Evolutionary conservation across 1,139 yeast species (phyloP).

Genomic region (Candida buenavistaensis): DNA sequence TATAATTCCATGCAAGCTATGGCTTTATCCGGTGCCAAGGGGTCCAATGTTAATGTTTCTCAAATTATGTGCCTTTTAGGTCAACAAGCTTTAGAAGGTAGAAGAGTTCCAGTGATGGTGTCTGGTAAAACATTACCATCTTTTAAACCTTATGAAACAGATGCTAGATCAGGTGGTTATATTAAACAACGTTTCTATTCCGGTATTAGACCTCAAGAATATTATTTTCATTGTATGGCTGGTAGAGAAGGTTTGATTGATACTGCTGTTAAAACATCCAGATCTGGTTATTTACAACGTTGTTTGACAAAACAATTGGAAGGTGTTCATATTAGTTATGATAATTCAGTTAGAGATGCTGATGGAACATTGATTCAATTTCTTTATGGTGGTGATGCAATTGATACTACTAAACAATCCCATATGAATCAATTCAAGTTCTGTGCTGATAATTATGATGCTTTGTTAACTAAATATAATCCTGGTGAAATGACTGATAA

Average conservation of each 20-base stretch:
- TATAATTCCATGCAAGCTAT: slow-evolving; percentile 97
- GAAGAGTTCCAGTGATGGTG: slow-evolving; percentile 99
- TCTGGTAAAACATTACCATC: slow-evolving; percentile 97
- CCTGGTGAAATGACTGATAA: slow-evolving; percentile 76
- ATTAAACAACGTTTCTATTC: slow-evolving; percentile 97
- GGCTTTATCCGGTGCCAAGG: slow-evolving; percentile 99
- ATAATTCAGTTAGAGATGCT: slow-evolving; percentile 92
- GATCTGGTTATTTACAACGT: slow-evolving; percentile 98
- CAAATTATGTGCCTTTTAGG: slow-evolving; percentile 99
- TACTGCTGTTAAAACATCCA: slow-evolving; percentile 97
- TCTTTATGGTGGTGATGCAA: slow-evolving; percentile 95
- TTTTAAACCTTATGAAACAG: slow-evolving; percentile 94
- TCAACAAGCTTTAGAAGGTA: slow-evolving; percentile 98
- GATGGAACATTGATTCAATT: slow-evolving; percentile 94
- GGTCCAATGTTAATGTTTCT: slow-evolving; percentile 96
- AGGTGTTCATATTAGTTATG: slow-evolving; percentile 94
- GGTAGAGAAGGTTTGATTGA: slow-evolving; percentile 99
- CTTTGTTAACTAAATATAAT: slow-evolving; percentile 81
- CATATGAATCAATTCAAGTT: slow-evolving; percentile 92
- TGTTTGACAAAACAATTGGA: slow-evolving; percentile 97
- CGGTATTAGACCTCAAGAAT: slow-evolving; percentile 98
- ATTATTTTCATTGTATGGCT: slow-evolving; percentile 99
- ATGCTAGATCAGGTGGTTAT: slow-evolving; percentile 98
- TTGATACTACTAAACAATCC: slow-evolving; percentile 92
- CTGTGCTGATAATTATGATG: slow-evolving; percentile 88